phyloP scores from a whole-genome alignment of 2,329 filamentous ascomycete species.

The Metarhizium rileyi region DNA sequence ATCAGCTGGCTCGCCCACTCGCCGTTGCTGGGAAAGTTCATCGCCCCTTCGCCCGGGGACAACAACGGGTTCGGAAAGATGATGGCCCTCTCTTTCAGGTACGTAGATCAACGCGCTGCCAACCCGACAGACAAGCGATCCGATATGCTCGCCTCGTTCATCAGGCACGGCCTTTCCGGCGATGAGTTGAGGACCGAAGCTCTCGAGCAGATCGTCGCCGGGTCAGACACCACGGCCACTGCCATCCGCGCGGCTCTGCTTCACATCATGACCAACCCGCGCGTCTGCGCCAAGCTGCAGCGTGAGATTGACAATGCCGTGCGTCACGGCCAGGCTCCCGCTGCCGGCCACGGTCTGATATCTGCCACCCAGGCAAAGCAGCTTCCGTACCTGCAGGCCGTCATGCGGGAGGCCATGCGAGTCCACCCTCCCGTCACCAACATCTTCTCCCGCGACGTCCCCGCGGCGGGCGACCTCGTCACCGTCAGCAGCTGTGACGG shows the following conservation, averaged over 20 bases:
- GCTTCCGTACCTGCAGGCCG: conserved; percentile 33
- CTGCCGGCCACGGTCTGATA: conserved; percentile 7
- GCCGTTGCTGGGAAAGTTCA: conserved; percentile 16
- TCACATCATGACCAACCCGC: conserved; percentile 39
- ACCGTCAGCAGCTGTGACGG: conserved; percentile 23
- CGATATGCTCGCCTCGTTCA: conserved; percentile 34
- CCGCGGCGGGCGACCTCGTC: conserved; percentile 13
- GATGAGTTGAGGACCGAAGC: conserved; percentile 24
- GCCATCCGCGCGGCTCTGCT: conserved; percentile 37
- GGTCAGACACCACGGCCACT: conserved; percentile 39
- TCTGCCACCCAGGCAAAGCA: conserved; percentile 24
- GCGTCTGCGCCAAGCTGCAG: conserved; percentile 35
- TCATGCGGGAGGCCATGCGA: conserved; percentile 34
- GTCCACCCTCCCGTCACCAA: conserved; percentile 19
- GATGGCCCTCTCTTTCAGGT: conserved; percentile 20
- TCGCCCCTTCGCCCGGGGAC: conserved; percentile 19
- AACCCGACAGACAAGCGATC: conserved; percentile 16
- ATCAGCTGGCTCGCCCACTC: conserved; percentile 19
- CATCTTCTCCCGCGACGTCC: conserved; percentile 16
- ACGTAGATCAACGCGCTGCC: conserved; percentile 17
- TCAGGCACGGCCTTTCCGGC: conserved; percentile 25
- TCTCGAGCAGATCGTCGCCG: conserved; percentile 30
- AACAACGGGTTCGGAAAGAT: conserved; percentile 24
- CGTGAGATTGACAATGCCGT: conserved; percentile 39
- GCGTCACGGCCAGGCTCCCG: conserved; percentile 20